Base-by-base conservation (phyloP, 495 filamentous ascomycete species). In the Podospora sp. region DNA sequence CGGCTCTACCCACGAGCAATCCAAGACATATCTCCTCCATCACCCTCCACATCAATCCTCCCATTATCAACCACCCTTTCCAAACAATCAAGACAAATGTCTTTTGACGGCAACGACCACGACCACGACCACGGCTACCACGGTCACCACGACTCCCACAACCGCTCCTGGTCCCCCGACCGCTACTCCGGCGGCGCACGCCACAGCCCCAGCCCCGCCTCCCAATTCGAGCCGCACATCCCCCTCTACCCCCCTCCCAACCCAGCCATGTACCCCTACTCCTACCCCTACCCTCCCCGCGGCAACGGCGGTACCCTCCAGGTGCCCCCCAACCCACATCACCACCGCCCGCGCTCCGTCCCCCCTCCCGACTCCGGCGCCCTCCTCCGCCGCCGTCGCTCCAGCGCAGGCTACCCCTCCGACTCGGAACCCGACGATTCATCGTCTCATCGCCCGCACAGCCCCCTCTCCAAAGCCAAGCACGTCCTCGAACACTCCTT, bases 401-500 rank as follows among this genome's bases (percentile, higher is more conserved):
- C 65, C 0, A 22, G 27, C 1, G 24, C n/a, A 0, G 9, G 35
- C 1, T 40, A 22, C 60, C 36, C 57, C 16, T 59, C 35, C 0
- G 60, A 62, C n/a, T 1, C 7, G 12, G 60, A 65, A 21, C 2
- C 14, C 27, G 52, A 25, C 26, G 14, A 52, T 16, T 18, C 27
- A 24, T 11, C 7, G 12, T 2, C 16, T 27, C 20, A 25, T 36
- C 49, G 29, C 62, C 27, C 58, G 11, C 2, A 22, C 18, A 24
- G 40, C 40, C 71, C 77, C 0, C 52, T 76, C 1, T 65, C 71
- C 40, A 77, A 76, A 60, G 75, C 77, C 8, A 70, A 71, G 24
- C 18, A 68, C 20, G 75, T 73, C 29, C 69, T 80, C 52, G 62
- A 75, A 21, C 64, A 57, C 20, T 68, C 63, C 51, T 82, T 83